Base-by-base conservation (phyloP, 164 flowering plant species). In the Taxillus chinensis region DNA sequence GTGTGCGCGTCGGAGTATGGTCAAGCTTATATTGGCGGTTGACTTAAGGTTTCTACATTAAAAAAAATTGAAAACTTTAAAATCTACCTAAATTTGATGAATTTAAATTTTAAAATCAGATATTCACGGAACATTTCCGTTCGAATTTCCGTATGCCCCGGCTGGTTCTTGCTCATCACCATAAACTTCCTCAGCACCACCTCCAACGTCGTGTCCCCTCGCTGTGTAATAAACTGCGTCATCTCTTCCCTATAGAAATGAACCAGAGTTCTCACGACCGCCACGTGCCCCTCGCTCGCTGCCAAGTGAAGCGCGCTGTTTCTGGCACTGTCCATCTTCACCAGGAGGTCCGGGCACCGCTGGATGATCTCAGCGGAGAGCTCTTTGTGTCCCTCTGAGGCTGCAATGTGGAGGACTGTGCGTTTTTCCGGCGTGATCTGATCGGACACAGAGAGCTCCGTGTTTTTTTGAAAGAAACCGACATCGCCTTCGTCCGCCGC, bases 251-350 rank as follows among this genome's bases (percentile, higher is more conserved):
- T n/a, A n/a, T n/a, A n/a, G n/a, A n/a, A n/a, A n/a, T n/a, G n/a
- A n/a, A 8, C 15, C 1, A 12, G 37, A 6, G 8, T 40, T 1
- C 43, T 5, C 1, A 58, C 11, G 2, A 63, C 15, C 0, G 59
- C 42, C 5, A 62, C 12, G 39, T 68, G 62, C 8, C 71, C 68
- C 9, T 15, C 37, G 3, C 54, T 41, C 15, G 57, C 41, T 7
- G 68, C 64, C 9, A n/a, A 14, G 45, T 62, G 71, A 5, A 68
- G 53, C 1, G 62, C 53, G 4, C 4, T 48, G 51, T 51, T 14
- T 6, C 66, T 64, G 4, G 54, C 38, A 27, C 54, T 13, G 59
- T 67, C 64, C 38, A 8, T 42, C 55, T 12, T 50, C 57, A 7
- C 43, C 15, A 1, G 51, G 1, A 60, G 50, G 50, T 46, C 11